Evolutionary conservation across 352 stramenopile species (phyloP), one percentile per base, ranked within the genome.

Genomic region (Phytopythium montanum): DNA sequence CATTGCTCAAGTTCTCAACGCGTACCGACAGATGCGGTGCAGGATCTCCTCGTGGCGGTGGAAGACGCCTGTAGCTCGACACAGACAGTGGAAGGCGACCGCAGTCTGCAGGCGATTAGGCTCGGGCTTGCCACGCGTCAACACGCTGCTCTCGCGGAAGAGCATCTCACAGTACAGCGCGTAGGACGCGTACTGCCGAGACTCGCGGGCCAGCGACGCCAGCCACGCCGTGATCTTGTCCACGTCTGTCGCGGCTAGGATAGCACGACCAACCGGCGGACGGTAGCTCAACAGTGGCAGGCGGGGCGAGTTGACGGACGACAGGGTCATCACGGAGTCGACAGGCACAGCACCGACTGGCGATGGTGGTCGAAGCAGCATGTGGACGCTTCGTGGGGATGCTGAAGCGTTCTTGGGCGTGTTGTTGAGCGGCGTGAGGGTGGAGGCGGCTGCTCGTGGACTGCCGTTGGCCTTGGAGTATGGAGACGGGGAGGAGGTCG

Each of bases 121-220:
- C 33, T 64, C 72, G 0, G 75, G 61, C 56, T 92, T 90, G 29
- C 81, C 83, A 26, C 74, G 70, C n/a, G 77, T 68, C 19, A 92
- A 55, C 26, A 82, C 72, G 29, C 69, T 67, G 42, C 75, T 85
- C 54, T 92, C 81, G 34, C 66, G 76, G 53, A 92, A 88, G 10
- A 90, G 66, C 67, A 84, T 87, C 53, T 92, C 76, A 46, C 80
- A 90, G 53, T 90, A 90, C 31, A 90, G 65, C 44, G 76, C 80
- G 54, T 87, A 92, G 26, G 83, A 92, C 45, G 73, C 72, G 59
- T 80, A 92, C 36, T 62, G 62, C 1, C 54, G 48, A 14, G 51
- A 45, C 56, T 90, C 80, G 1, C 51, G 57, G 34, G 72, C 63
- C 18, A 92, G 70, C 41, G 70, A 85, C 5, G 71, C 48, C 19